Percentiles rank a stretch among this genome's conserved stretches.
Conservation (phyloP, 495 filamentous ascomycete genomes). For the Talaromyces nanjingensis region DNA sequence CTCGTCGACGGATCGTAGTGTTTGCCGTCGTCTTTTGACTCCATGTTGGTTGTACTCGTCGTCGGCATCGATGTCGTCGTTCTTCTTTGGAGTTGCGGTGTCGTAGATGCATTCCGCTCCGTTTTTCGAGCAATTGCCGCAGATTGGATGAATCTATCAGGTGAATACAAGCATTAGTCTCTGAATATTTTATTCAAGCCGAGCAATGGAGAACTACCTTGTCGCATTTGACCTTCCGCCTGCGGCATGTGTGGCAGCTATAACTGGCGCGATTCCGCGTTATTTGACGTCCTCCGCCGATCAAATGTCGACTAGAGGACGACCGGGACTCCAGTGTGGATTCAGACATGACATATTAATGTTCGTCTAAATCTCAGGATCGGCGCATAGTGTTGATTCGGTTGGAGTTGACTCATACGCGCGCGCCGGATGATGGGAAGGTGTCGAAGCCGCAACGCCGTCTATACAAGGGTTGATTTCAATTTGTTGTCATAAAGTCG, state of each 20-base stretch:
- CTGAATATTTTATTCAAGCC: not conserved
- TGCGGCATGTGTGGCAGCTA: conserved; percentile 43
- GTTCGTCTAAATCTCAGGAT: not conserved
- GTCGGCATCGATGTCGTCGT: conserved; percentile 11
- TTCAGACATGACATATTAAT: conserved; percentile 4
- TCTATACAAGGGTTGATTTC: not conserved
- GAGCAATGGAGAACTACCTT: conserved; percentile 22
- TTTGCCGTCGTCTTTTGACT: conserved; percentile 30
- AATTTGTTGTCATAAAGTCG: not conserved
- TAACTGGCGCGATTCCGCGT: conserved; percentile 44
- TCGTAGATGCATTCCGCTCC: conserved; percentile 39
- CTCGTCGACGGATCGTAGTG: conserved; percentile 24
- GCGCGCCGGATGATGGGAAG: not conserved
- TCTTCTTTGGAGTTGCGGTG: conserved; percentile 22
- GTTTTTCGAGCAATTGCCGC: conserved; percentile 40
- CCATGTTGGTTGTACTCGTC: conserved; percentile 20
- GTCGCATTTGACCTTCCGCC: conserved; percentile 42
- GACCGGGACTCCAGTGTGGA: not conserved
- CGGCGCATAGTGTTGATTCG: not conserved
- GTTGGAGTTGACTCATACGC: not conserved
- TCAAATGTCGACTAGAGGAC: not conserved
- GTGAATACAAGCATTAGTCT: not conserved
- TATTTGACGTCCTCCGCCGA: conserved; percentile 32
- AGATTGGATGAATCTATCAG: conserved; percentile 37
- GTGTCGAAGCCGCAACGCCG: not conserved